Evolutionary conservation across 441 rosid species (phyloP).

Genomic region (Bruguiera hainesii): DNA sequence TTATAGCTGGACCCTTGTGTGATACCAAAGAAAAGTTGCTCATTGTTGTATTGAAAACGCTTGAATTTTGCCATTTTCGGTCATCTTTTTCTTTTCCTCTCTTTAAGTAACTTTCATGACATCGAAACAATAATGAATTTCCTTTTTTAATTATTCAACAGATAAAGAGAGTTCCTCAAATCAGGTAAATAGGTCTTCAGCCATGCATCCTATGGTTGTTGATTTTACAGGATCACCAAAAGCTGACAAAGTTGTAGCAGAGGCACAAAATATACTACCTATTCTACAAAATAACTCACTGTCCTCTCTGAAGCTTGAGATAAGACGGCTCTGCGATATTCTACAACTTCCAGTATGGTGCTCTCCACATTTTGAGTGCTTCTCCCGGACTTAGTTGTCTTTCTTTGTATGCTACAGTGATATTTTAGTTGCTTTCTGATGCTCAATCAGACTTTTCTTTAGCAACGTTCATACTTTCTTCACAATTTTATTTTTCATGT

Average conservation of each 20-base stretch:
- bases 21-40: no score
- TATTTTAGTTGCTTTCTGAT: not conserved
- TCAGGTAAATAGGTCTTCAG: constrained; percentile 5
- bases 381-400: not conserved
- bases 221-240: constrained; percentile 13
- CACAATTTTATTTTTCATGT: no score
- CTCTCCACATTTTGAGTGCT: not conserved
- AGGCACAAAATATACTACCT: constrained; percentile 12
- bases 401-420: not conserved
- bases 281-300: constrained; percentile 19
- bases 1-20: not conserved
- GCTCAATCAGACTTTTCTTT: not conserved
- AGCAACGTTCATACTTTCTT: no score
- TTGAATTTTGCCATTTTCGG: not conserved
- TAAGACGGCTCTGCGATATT: constrained; percentile 31
- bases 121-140: not conserved
- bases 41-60: not conserved
- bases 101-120: not conserved
- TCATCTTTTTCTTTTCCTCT: not conserved
- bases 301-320: constrained; percentile 29
- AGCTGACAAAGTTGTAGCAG: constrained; percentile 22
- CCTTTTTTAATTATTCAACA: constrained; percentile 2
- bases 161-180: not conserved
- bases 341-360: constrained; percentile 35
- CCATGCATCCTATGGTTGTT: constrained; percentile 12